Evolutionary conservation across 805 yeast genomes (phyloP).

Genomic region (Zygoascus tannicola): DNA sequence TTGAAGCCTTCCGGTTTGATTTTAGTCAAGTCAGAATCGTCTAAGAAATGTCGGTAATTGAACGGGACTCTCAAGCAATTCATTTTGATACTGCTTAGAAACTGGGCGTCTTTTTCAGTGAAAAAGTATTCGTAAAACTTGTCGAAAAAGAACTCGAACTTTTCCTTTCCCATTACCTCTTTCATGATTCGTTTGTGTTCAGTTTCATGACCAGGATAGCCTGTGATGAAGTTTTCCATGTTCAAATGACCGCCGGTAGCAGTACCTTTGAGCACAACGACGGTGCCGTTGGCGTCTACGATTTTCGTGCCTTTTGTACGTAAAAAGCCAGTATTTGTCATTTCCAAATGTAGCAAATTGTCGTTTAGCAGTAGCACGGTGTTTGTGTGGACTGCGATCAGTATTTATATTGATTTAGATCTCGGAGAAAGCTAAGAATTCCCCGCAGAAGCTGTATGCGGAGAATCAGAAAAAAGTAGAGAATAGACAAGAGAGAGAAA

Average conservation of each 20-base stretch:
- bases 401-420: too few species aligned
- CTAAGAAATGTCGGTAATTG: conserved; percentile 42
- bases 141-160: conserved; percentile 41
- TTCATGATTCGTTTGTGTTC: conserved; percentile 38
- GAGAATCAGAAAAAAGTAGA: too few species aligned
- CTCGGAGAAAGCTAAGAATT: too few species aligned
- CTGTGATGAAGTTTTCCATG: conserved; percentile 50
- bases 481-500: too few species aligned
- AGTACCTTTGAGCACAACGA: conserved; percentile 39
- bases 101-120: conserved; percentile 42
- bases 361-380: neutral
- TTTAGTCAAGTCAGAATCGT: conserved; percentile 37
- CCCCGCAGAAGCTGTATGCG: too few species aligned
- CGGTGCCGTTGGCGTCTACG: conserved; percentile 33
- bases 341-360: neutral
- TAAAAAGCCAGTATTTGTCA: conserved; percentile 23
- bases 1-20: conserved; percentile 39
- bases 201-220: conserved; percentile 46
- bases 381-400: too few species aligned
- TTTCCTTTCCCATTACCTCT: conserved; percentile 37
- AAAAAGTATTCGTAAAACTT: conserved; percentile 46
- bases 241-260: conserved; percentile 41
- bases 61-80: conserved; percentile 44
- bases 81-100: conserved; percentile 35
- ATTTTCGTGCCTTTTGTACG: conserved; percentile 40